Evolutionary conservation across 2,329 filamentous ascomycete species (phyloP).

Genomic region (Capronia coronata): DNA sequence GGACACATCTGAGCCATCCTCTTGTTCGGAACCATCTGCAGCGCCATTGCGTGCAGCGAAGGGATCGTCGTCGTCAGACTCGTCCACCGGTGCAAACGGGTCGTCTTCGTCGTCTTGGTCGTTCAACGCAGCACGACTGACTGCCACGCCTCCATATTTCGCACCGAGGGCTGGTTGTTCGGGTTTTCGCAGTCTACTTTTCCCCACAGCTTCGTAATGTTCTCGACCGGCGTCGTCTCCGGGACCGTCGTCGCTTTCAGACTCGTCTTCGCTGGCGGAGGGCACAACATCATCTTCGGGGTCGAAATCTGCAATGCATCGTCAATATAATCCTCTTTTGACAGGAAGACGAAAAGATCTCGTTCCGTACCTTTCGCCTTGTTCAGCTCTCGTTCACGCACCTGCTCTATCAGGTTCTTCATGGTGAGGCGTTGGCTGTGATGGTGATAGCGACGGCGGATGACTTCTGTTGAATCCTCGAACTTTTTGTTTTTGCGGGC

Average conservation of each 20-base stretch:
- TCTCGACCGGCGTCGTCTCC: slow-evolving; percentile 62
- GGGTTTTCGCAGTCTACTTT: slow-evolving; percentile 74
- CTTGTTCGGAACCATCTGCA: slow-evolving; percentile 19
- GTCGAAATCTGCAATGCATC: slow-evolving; percentile 61
- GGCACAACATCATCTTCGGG: slow-evolving; percentile 61
- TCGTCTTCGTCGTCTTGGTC: slow-evolving; percentile 32
- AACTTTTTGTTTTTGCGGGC: background rate
- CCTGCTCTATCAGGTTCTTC: slow-evolving; percentile 14
- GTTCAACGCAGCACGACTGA: slow-evolving; percentile 58
- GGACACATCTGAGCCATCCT: slow-evolving; percentile 24
- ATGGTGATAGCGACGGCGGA: background rate
- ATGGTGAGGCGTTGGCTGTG: background rate
- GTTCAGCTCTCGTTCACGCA: slow-evolving; percentile 11
- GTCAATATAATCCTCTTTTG: slow-evolving; percentile 4
- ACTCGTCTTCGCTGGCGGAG: slow-evolving; percentile 50
- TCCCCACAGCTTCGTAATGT: slow-evolving; percentile 78
- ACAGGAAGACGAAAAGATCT: background rate
- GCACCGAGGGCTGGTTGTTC: slow-evolving; percentile 64
- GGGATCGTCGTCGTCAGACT: slow-evolving; percentile 29
- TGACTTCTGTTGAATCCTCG: background rate
- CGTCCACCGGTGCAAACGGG: slow-evolving; percentile 23
- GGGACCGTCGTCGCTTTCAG: slow-evolving; percentile 42
- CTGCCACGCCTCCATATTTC: slow-evolving; percentile 67
- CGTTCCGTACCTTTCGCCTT: slow-evolving; percentile 10
- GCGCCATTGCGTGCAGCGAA: slow-evolving; percentile 11